A percentile compares a stretch with the other conserved stretches of the same genome.
Evolutionary conservation across 2,329 filamentous ascomycete genomes (phyloP).

Genomic region (Beauveria pseudobassiana): DNA sequence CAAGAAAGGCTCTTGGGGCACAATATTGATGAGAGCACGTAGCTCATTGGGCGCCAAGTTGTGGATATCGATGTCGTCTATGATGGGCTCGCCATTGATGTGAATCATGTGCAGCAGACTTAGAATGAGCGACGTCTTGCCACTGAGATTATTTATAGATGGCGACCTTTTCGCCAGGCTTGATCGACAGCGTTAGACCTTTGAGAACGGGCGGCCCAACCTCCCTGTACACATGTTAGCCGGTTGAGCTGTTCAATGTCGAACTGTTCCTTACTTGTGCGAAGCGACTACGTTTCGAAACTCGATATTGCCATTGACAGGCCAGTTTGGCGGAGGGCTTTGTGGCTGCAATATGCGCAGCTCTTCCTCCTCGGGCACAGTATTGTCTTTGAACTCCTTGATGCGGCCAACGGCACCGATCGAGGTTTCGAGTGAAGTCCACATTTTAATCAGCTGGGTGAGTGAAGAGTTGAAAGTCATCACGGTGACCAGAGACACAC

Average conservation of each 20-base stretch:
- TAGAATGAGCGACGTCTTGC: conserved; percentile 30
- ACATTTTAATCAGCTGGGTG: conserved; percentile 25
- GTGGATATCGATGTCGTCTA: conserved; percentile 34
- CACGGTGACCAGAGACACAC: conserved; percentile 21
- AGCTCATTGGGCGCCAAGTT: conserved; percentile 31
- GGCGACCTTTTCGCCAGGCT: conserved; percentile 28
- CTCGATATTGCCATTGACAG: conserved; percentile 18
- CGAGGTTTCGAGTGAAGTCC: conserved; percentile 23
- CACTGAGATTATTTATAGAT: too few species aligned
- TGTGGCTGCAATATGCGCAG: conserved; percentile 12
- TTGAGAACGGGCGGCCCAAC: conserved; percentile 18
- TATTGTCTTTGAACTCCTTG: conserved; percentile 19
- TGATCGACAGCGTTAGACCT: conserved; percentile 23
- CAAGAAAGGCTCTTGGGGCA: conserved; percentile 45
- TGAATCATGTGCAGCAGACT: conserved; percentile 41
- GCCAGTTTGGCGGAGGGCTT: conserved; percentile 19
- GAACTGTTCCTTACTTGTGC: background rate
- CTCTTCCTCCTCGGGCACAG: conserved; percentile 17
- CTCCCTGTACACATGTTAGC: background rate
- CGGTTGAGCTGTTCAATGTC: background rate
- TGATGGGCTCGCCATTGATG: conserved; percentile 31
- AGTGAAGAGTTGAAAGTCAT: conserved; percentile 21
- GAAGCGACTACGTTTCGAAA: conserved; percentile 21
- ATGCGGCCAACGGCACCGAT: conserved; percentile 21
- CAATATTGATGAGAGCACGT: conserved; percentile 36